Conservation (phyloP, 495 filamentous ascomycete genomes). For the Tuber aestivum region DNA sequence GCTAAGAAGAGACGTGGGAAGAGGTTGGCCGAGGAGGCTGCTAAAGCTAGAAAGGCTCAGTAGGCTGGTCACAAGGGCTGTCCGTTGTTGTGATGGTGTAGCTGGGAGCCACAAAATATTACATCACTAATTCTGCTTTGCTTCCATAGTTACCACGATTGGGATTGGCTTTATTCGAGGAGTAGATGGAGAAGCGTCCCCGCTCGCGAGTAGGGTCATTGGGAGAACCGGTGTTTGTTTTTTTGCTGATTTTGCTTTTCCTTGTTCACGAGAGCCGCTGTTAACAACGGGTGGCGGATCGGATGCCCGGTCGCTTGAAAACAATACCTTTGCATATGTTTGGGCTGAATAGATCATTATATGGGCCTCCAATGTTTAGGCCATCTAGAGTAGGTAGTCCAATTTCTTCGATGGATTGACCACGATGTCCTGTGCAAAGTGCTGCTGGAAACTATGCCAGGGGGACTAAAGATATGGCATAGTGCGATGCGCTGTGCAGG, state of each 20-base stretch:
- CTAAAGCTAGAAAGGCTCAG: slow-evolving; percentile 39
- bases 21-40: slow-evolving; percentile 57
- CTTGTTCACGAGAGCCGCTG: neutral
- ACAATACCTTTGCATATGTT: neutral
- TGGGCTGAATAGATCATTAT: neutral
- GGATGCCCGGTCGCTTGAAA: neutral
- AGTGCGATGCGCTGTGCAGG: neutral
- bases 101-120: neutral
- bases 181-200: neutral
- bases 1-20: slow-evolving; percentile 74
- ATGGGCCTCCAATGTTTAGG: neutral
- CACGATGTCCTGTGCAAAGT: neutral
- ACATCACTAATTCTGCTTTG: neutral
- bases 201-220: neutral
- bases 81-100: neutral
- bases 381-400: neutral
- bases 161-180: neutral
- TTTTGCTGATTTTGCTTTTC: neutral
- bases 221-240: neutral
- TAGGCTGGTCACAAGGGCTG: slow-evolving; percentile 15
- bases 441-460: neutral
- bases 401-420: neutral
- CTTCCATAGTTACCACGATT: neutral
- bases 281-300: neutral
- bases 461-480: neutral